Conservation (phyloP, 164 flowering plant species). For the Aristolochia contorta region DNA sequence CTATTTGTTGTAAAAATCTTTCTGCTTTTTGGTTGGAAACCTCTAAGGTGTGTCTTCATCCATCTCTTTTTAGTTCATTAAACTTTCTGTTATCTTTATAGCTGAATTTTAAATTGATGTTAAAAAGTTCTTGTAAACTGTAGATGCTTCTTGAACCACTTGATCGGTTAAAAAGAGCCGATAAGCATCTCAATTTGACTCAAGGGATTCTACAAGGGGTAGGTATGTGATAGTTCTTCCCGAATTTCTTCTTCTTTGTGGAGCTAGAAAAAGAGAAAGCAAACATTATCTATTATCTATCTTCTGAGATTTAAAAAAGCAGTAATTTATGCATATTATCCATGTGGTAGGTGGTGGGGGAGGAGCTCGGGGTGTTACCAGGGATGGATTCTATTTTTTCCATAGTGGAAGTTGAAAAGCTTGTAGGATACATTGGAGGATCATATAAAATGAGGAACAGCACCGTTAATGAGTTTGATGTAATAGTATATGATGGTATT, state of each 20-base stretch:
- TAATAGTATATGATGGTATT: constrained; percentile 72
- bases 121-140: background rate
- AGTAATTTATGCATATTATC: constrained; percentile 7
- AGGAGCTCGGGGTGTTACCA: constrained; percentile 94
- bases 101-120: background rate
- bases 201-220: constrained; percentile 97
- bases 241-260: background rate
- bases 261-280: background rate
- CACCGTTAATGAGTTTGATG: constrained; percentile 37
- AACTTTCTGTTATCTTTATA: constrained; percentile 2
- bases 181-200: constrained; percentile 67
- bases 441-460: constrained; percentile 16
- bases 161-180: constrained; percentile 62
- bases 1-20: constrained; percentile 41
- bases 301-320: constrained; percentile 3
- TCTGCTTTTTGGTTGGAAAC: constrained; percentile 79
- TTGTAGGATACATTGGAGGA: constrained; percentile 32
- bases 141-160: constrained; percentile 98
- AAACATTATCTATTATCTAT: background rate
- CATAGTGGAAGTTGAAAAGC: constrained; percentile 38
- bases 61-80: constrained; percentile 3
- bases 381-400: constrained; percentile 89
- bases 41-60: constrained; percentile 42
- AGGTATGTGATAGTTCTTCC: constrained; percentile 39
- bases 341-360: constrained; percentile 70